Conservation (phyloP, 768 basidiomycete species). For the Asterophora lycoperdoides region DNA sequence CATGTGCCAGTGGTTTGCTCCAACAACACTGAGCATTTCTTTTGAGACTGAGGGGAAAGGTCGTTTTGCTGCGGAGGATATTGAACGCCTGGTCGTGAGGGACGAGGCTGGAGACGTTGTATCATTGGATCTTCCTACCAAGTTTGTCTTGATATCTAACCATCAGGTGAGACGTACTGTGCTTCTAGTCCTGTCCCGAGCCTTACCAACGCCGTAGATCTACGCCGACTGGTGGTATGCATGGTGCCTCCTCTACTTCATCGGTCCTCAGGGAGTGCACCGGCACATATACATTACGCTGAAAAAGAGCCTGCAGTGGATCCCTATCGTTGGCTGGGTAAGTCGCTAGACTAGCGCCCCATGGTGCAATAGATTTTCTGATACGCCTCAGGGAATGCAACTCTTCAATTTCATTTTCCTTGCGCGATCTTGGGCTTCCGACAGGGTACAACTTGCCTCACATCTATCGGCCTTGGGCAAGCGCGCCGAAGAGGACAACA, state of each 20-base stretch:
- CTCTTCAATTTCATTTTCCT: slow-evolving; percentile 94
- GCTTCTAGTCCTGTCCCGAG: not conserved
- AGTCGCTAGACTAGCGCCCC: not conserved
- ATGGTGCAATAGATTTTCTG: not conserved
- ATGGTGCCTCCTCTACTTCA: slow-evolving; percentile 78
- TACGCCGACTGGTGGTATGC: slow-evolving; percentile 88
- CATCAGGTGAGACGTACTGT: slow-evolving; percentile 64
- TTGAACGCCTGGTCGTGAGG: slow-evolving; percentile 52
- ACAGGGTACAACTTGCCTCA: slow-evolving; percentile 60
- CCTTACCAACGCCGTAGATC: slow-evolving; percentile 36
- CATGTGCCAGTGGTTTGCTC: slow-evolving; percentile 80
- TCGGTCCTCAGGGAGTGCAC: slow-evolving; percentile 55
- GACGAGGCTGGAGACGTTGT: slow-evolving; percentile 54
- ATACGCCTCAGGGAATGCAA: slow-evolving; percentile 73
- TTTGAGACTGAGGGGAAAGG: slow-evolving; percentile 71
- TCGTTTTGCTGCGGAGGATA: slow-evolving; percentile 54
- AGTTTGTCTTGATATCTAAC: slow-evolving; percentile 84
- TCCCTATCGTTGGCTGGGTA: slow-evolving; percentile 90
- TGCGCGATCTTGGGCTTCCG: slow-evolving; percentile 86
- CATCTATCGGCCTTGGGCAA: slow-evolving; percentile 67
- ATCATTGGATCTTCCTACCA: slow-evolving; percentile 66
- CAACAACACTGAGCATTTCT: slow-evolving; percentile 66
- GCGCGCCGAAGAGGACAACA: slow-evolving; percentile 61
- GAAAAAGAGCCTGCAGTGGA: slow-evolving; percentile 81
- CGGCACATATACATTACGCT: slow-evolving; percentile 83